Evolutionary conservation across 2,329 filamentous ascomycete genomes (phyloP).

Genomic region (Aspergillus fijiensis): DNA sequence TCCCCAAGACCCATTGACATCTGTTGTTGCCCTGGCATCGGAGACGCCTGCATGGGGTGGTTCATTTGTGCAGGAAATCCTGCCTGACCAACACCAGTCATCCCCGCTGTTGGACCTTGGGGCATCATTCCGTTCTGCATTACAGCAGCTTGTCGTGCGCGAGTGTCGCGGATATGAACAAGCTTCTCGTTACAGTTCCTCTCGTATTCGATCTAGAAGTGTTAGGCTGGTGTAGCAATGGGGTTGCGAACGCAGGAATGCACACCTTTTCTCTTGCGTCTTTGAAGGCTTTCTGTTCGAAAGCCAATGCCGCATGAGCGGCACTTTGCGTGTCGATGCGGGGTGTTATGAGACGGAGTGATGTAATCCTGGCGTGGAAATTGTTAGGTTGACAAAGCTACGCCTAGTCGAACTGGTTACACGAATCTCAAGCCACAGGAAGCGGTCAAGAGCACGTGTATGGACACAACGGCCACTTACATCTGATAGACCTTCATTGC

Average conservation of each 20-base stretch:
- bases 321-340: slow-evolving; percentile 39
- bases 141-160: slow-evolving; percentile 43
- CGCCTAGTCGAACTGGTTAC: background rate
- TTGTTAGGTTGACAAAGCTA: slow-evolving; percentile 8
- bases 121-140: slow-evolving; percentile 43
- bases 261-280: slow-evolving; percentile 39
- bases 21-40: slow-evolving; percentile 44
- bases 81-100: slow-evolving; percentile 37
- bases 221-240: slow-evolving; percentile 2
- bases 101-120: slow-evolving; percentile 33
- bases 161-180: slow-evolving; percentile 45
- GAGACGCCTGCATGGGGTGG: slow-evolving; percentile 52
- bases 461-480: slow-evolving; percentile 29
- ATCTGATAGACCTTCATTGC: slow-evolving; percentile 46
- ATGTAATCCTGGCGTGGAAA: slow-evolving; percentile 40
- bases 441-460: background rate
- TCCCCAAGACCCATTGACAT: slow-evolving; percentile 39
- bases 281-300: slow-evolving; percentile 47
- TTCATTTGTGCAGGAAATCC: slow-evolving; percentile 53
- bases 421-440: background rate
- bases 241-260: background rate
- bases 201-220: slow-evolving; percentile 43
- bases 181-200: slow-evolving; percentile 47
- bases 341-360: slow-evolving; percentile 47
- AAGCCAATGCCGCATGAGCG: slow-evolving; percentile 43